These are phyloP conservation scores for Cladosporium sp. DNA, from an alignment of 2,329 filamentous ascomycete genomes.

Conservation along the genomic window DNA sequence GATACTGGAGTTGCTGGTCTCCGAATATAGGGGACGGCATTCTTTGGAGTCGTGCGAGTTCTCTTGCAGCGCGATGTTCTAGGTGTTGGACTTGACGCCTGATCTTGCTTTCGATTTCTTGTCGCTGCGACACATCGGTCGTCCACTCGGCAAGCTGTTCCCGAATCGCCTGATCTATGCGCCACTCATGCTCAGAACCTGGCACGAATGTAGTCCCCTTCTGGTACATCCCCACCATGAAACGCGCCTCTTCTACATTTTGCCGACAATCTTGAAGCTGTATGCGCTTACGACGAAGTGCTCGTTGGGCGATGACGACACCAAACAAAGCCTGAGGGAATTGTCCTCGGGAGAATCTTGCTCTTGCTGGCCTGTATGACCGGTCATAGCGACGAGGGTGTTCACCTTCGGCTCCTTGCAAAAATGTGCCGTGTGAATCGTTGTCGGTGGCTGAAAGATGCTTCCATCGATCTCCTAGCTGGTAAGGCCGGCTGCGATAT, in stretches of 20 bases:
- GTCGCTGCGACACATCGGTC: neutral
- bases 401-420: too few relatives aligned
- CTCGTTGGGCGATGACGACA: neutral
- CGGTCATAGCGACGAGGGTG: neutral
- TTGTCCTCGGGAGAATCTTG: neutral
- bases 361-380: neutral
- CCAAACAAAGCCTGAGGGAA: neutral
- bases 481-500: neutral
- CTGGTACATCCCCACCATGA: neutral
- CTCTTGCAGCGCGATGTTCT: neutral
- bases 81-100: neutral
- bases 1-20: neutral
- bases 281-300: neutral
- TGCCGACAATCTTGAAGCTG: neutral
- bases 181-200: neutral
- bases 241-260: neutral
- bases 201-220: neutral
- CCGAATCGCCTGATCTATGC: neutral
- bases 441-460: too few relatives aligned
- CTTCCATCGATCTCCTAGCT: neutral
- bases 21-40: neutral
- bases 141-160: neutral
- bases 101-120: neutral
- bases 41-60: neutral
- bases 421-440: too few relatives aligned